Conservation (phyloP, 140 eudicot genomes). For the Erigeron philadelphicus region DNA sequence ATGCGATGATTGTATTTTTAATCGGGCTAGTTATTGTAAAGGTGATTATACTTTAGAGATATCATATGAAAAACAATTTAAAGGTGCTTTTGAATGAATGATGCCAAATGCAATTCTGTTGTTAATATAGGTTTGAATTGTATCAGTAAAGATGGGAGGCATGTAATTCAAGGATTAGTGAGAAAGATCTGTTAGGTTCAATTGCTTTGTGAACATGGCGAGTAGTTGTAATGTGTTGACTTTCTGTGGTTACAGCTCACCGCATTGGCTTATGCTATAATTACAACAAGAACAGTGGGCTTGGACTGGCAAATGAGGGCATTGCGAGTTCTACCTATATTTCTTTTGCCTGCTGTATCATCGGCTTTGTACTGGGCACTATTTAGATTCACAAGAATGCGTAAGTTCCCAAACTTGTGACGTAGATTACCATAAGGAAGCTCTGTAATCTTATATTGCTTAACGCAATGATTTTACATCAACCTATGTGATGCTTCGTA, state of each 20-base stretch:
- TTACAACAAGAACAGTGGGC: slow-evolving; percentile 61
- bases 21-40: slow-evolving; percentile 2
- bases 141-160: not conserved
- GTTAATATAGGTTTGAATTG: not conserved
- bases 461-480: not conserved
- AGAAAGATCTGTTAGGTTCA: not conserved
- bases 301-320: slow-evolving; percentile 87
- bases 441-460: not conserved
- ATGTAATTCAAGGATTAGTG: not conserved
- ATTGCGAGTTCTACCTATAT: slow-evolving; percentile 70
- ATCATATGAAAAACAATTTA: too few species aligned
- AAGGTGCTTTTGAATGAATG: not conserved
- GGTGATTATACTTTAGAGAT: slow-evolving; percentile 10
- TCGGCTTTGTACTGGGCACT: slow-evolving; percentile 44
- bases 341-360: slow-evolving; percentile 61
- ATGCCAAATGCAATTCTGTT: not conserved
- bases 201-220: not conserved
- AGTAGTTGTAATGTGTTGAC: not conserved
- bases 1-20: not conserved
- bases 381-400: slow-evolving; percentile 47
- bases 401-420: slow-evolving; percentile 39
- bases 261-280: slow-evolving; percentile 72
- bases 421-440: not conserved
- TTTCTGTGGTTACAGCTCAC: slow-evolving; percentile 40
- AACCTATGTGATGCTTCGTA: not conserved